A percentile compares a stretch with the other conserved stretches of the same genome.
Evolutionary conservation across 768 basidiomycete genomes (phyloP).

Genomic region (Boletus pseudopeckii): DNA sequence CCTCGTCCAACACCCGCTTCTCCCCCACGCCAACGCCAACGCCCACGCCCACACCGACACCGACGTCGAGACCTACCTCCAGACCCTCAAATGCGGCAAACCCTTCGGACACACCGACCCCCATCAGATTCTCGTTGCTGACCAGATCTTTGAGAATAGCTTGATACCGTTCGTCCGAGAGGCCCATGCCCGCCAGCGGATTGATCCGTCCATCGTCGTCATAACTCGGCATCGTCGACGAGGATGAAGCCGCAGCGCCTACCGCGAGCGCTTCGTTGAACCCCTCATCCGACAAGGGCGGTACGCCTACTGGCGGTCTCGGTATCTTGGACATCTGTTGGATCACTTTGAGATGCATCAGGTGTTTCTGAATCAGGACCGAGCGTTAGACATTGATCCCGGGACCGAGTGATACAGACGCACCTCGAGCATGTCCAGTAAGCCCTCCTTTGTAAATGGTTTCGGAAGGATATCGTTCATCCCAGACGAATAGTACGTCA

Average conservation of each 20-base stretch:
- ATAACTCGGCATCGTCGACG: conserved; percentile 30
- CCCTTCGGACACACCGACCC: conserved; percentile 33
- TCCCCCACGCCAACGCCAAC: conserved; percentile 24
- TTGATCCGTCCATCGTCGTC: conserved; percentile 60
- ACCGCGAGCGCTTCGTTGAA: conserved; percentile 56
- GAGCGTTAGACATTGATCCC: not conserved
- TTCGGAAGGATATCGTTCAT: conserved; percentile 98
- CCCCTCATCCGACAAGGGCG: conserved; percentile 49
- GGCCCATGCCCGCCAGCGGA: conserved; percentile 82
- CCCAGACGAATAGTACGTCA: conserved; percentile 69
- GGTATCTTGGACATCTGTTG: conserved; percentile 70
- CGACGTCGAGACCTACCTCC: conserved; percentile 9
- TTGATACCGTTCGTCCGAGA: conserved; percentile 86
- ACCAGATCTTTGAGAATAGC: conserved; percentile 73
- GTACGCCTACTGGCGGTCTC: conserved; percentile 58
- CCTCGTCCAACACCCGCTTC: conserved; percentile 38
- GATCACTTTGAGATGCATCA: conserved; percentile 83
- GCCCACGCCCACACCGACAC: conserved; percentile 25
- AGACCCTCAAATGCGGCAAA: conserved; percentile 19
- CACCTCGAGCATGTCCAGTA: conserved; percentile 91
- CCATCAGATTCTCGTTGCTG: conserved; percentile 56
- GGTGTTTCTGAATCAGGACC: conserved; percentile 58
- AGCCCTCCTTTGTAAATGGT: conserved; percentile 92
- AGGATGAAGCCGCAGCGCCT: conserved; percentile 26
- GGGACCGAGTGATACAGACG: not conserved